phyloP scores from a whole-genome alignment of 441 rosid species.

The Euphorbia celastroides region DNA sequence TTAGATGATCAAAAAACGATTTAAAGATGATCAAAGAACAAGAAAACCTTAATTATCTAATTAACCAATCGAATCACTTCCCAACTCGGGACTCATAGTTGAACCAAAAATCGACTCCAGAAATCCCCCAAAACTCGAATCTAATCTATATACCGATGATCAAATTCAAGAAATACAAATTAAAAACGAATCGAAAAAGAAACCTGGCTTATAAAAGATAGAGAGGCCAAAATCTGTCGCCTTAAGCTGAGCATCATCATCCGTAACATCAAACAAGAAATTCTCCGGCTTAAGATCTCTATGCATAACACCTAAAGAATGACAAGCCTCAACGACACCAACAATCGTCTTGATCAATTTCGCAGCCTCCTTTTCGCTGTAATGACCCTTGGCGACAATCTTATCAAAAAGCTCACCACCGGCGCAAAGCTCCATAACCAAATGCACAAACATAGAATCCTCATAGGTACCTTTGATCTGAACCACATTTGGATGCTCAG shows the following conservation, averaged over 20 bases:
- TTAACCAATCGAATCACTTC: neutral
- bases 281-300: conserved; percentile 93
- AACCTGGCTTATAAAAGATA: conserved; percentile 81
- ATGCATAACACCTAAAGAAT: conserved; percentile 83
- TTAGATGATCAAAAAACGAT: too few relatives aligned
- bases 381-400: conserved; percentile 69
- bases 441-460: conserved; percentile 59
- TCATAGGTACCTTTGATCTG: conserved; percentile 64
- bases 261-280: conserved; percentile 62
- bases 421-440: conserved; percentile 85
- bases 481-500: conserved; percentile 69
- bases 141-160: neutral
- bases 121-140: too few relatives aligned
- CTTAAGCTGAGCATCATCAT: conserved; percentile 64
- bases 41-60: too few relatives aligned
- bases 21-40: too few relatives aligned
- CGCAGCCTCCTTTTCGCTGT: conserved; percentile 77
- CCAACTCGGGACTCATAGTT: too few relatives aligned
- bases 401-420: conserved; percentile 88
- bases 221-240: conserved; percentile 89
- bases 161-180: neutral
- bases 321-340: conserved; percentile 69
- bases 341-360: conserved; percentile 77
- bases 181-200: neutral
- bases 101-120: too few relatives aligned